Evolutionary conservation across 768 basidiomycete genomes (phyloP).

Genomic region (Pholiota microspora): DNA sequence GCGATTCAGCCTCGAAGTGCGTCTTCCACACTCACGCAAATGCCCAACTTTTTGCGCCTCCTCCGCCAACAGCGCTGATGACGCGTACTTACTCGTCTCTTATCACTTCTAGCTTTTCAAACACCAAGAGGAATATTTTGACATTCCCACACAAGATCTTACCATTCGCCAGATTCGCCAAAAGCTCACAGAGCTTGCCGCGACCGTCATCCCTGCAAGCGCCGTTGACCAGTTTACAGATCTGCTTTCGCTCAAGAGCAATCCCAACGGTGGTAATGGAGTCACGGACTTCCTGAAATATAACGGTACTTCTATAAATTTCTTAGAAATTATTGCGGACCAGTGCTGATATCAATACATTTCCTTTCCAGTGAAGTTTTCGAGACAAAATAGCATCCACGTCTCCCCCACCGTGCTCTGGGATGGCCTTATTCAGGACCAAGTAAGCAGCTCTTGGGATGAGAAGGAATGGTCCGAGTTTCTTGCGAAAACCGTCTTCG

Average conservation of each 20-base stretch:
- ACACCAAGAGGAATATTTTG: conserved; percentile 74
- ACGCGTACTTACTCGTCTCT: too few species aligned
- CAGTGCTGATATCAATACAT: neutral
- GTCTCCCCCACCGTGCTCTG: conserved; percentile 83
- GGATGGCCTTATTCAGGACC: conserved; percentile 71
- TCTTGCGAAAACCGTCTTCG: conserved; percentile 52
- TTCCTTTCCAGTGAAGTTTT: conserved; percentile 70
- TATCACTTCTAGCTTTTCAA: conserved; percentile 63
- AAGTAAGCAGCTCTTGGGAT: conserved; percentile 81
- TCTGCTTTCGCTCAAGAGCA: conserved; percentile 56
- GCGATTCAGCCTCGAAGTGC: conserved; percentile 67
- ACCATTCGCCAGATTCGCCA: conserved; percentile 74
- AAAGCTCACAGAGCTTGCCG: conserved; percentile 63
- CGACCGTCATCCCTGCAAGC: conserved; percentile 46
- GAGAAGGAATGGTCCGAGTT: conserved; percentile 80
- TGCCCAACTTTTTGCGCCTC: too few species aligned
- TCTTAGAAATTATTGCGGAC: neutral
- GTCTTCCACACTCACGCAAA: conserved; percentile 12
- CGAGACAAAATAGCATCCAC: conserved; percentile 89
- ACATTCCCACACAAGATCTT: conserved; percentile 64
- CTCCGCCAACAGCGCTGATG: neutral
- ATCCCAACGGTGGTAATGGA: conserved; percentile 76
- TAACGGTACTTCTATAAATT: conserved; percentile 47
- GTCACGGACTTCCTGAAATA: conserved; percentile 89
- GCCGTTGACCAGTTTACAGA: conserved; percentile 57